Evolutionary conservation across 257 asterid species (phyloP).

Genomic region (Datura wrightii): DNA sequence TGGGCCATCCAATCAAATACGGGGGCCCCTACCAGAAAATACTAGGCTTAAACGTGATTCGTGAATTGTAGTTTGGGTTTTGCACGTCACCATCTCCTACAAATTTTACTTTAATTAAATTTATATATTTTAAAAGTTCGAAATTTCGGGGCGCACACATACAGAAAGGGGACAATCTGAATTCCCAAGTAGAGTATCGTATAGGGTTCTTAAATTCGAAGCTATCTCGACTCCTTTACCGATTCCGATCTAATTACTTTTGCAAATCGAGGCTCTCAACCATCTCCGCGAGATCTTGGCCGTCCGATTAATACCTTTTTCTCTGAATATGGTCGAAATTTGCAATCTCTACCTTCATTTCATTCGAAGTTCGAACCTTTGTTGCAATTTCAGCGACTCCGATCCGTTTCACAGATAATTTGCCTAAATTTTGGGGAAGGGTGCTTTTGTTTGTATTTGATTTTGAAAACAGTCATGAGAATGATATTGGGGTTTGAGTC

Average conservation of each 20-base stretch:
- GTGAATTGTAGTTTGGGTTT: neutral
- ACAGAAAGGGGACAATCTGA: slow-evolving; percentile 11
- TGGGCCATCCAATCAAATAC: neutral
- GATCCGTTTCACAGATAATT: neutral
- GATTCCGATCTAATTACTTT: neutral
- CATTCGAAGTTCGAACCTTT: neutral
- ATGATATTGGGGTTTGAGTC: neutral
- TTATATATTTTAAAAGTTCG: neutral
- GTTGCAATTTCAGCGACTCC: neutral
- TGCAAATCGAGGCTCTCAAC: neutral
- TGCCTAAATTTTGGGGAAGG: neutral
- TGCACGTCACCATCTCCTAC: neutral
- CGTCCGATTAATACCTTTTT: slow-evolving; percentile 18
- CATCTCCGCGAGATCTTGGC: neutral
- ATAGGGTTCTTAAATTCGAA: slow-evolving; percentile 31
- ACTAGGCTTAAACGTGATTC: neutral
- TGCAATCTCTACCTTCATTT: neutral
- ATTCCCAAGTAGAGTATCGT: slow-evolving; percentile 20
- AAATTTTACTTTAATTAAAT: neutral
- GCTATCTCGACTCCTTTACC: neutral
- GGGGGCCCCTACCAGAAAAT: neutral
- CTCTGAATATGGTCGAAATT: neutral
- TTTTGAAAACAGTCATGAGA: neutral
- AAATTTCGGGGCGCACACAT: slow-evolving; percentile 13
- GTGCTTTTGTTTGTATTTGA: neutral